These are phyloP conservation scores for Neopestalotiopsis sp. DNA, from an alignment of 2,329 filamentous ascomycete genomes.

Conservation along the genomic window DNA sequence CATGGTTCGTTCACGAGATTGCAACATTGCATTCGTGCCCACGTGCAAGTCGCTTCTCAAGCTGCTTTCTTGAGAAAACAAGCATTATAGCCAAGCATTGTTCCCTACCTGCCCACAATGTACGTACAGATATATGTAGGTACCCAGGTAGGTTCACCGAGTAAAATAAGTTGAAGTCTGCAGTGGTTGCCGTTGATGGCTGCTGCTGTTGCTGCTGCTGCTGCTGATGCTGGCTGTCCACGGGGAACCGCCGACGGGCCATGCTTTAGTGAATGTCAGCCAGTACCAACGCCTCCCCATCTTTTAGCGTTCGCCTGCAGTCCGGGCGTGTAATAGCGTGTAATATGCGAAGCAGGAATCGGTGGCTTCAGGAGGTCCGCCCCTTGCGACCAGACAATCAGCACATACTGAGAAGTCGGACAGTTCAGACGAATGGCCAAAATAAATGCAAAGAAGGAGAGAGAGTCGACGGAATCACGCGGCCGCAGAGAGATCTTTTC, in stretches of 20 bases:
- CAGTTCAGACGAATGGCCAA: not conserved
- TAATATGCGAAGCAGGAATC: constrained; percentile 9
- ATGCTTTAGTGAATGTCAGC: not conserved
- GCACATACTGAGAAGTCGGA: not conserved
- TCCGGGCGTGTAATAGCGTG: not conserved
- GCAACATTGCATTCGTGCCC: no score
- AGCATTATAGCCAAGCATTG: no score
- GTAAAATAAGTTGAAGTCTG: no score
- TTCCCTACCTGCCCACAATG: no score
- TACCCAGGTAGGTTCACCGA: no score
- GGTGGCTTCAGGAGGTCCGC: not conserved
- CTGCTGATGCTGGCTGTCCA: no score
- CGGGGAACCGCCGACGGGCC: not conserved
- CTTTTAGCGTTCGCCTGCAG: not conserved
- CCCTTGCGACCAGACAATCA: not conserved
- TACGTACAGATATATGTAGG: no score
- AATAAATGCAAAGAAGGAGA: not conserved
- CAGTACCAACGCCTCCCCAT: not conserved
- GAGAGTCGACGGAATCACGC: not conserved
- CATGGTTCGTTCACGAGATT: not conserved
- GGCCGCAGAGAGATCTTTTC: constrained; percentile 17
- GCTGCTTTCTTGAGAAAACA: no score
- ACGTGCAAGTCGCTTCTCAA: no score
- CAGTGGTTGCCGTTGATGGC: no score
- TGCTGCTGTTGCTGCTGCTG: no score